Conservation (phyloP, 2,329 filamentous ascomycete species). For the Alternaria sp. region DNA sequence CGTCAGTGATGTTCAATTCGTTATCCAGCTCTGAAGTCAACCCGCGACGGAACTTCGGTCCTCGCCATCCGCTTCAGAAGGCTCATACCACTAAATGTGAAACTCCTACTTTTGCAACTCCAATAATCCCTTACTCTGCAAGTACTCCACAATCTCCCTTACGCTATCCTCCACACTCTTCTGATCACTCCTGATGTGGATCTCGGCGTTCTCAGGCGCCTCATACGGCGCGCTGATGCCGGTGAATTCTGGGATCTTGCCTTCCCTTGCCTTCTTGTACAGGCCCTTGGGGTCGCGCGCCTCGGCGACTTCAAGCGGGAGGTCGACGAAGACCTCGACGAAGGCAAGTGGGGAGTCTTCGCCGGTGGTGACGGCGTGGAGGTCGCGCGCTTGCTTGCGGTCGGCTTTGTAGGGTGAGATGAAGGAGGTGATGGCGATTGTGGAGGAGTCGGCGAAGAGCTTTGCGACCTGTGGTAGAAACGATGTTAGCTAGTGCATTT, state of each 20-base stretch:
- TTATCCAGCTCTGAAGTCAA: not conserved
- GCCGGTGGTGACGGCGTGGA: conserved; percentile 69
- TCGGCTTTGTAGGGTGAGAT: conserved; percentile 94
- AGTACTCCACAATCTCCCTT: conserved; percentile 79
- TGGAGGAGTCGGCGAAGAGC: conserved; percentile 89
- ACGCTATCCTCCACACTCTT: conserved; percentile 89
- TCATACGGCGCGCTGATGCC: conserved; percentile 96
- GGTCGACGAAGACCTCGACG: conserved; percentile 91
- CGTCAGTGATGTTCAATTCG: not conserved
- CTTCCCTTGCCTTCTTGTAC: conserved; percentile 94
- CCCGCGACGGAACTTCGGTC: not conserved
- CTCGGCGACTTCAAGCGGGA: conserved; percentile 90
- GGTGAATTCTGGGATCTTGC: conserved; percentile 96
- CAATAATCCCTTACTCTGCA: conserved; percentile 72
- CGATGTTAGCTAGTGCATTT: not conserved
- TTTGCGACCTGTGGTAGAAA: conserved; percentile 73
- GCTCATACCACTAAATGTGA: not conserved
- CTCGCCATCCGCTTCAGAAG: not conserved
- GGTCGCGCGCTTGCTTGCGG: conserved; percentile 77
- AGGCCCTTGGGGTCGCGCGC: conserved; percentile 95
- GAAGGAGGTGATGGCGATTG: conserved; percentile 91
- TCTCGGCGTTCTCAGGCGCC: conserved; percentile 82
- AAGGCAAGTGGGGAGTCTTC: conserved; percentile 77
- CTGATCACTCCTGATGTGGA: conserved; percentile 83
- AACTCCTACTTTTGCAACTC: conserved; percentile 22